Conservation (phyloP, 139 green algal genomes). For the Chlamydomonas eustigma region DNA sequence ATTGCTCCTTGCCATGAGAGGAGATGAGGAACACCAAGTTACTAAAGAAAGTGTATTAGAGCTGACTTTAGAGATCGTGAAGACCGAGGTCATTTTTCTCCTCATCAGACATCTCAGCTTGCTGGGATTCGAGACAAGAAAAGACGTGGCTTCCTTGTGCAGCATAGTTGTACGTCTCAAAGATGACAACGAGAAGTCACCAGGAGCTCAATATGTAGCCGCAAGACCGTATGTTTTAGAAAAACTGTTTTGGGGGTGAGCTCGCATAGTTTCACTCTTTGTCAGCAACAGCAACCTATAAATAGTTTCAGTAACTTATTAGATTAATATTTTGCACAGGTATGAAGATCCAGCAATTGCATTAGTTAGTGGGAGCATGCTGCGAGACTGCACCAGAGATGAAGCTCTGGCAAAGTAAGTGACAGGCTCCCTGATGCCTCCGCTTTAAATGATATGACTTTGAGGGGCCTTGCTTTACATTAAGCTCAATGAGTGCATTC, state of each 20-base stretch:
- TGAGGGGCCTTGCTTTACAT: too few relatives aligned
- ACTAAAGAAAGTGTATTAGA: conserved; percentile 3
- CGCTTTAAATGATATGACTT: too few relatives aligned
- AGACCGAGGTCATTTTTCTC: conserved; percentile 48
- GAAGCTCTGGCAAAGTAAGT: conserved; percentile 53
- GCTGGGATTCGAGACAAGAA: conserved; percentile 84
- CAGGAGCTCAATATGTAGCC: conserved; percentile 64
- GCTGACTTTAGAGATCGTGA: not conserved
- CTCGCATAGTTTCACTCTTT: not conserved
- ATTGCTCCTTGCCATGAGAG: not conserved
- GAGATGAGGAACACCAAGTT: not conserved
- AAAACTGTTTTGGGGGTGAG: conserved; percentile 68
- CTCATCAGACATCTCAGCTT: conserved; percentile 58
- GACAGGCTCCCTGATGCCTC: too few relatives aligned
- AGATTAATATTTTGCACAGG: conserved; percentile 25
- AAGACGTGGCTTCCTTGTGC: conserved; percentile 69
- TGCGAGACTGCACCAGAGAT: conserved; percentile 79
- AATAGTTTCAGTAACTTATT: not conserved
- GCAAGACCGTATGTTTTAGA: conserved; percentile 56
- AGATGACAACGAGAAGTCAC: conserved; percentile 47
- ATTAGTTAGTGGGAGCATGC: conserved; percentile 78
- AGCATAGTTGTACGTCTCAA: conserved; percentile 66
- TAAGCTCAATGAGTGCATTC: too few relatives aligned
- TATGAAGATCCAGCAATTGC: conserved; percentile 74
- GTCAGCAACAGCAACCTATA: not conserved